phyloP scores from a whole-genome alignment of 2,329 filamentous ascomycete genomes.

The Hymenoscyphus occultus region DNA sequence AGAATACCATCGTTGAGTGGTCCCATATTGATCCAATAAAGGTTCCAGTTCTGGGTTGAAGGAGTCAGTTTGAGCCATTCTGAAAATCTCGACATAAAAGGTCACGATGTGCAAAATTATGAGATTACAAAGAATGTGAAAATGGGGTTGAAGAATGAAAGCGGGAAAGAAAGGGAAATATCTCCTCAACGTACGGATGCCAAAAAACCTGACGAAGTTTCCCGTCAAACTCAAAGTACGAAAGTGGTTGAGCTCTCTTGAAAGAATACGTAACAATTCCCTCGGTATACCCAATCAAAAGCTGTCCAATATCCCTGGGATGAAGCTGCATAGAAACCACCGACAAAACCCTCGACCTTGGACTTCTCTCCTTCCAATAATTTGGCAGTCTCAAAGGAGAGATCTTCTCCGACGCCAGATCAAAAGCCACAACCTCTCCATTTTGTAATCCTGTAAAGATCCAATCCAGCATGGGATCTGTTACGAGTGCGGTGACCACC shows the following conservation, averaged over 20 bases:
- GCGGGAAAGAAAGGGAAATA: neutral
- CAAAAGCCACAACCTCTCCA: constrained; percentile 88
- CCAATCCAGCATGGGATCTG: constrained; percentile 91
- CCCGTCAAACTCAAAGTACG: constrained; percentile 79
- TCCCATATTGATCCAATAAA: constrained; percentile 36
- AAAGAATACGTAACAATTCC: constrained; percentile 91
- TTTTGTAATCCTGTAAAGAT: constrained; percentile 78
- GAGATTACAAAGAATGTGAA: neutral
- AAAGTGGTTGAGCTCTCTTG: constrained; percentile 78
- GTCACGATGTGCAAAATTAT: neutral
- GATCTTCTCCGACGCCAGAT: constrained; percentile 77
- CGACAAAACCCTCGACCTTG: constrained; percentile 59
- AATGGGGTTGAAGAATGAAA: neutral
- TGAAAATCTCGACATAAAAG: neutral
- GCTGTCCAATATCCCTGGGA: constrained; percentile 85
- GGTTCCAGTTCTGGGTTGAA: constrained; percentile 49
- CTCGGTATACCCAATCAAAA: constrained; percentile 86
- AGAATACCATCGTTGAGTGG: constrained; percentile 88
- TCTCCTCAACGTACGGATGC: constrained; percentile 59
- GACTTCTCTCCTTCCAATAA: constrained; percentile 74
- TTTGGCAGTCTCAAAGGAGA: constrained; percentile 82
- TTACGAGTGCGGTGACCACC: constrained; percentile 68
- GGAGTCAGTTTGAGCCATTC: neutral
- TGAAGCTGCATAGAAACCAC: constrained; percentile 82
- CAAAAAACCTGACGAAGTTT: constrained; percentile 79